Conservation (phyloP, 202 grass and related monocot species). For the Alloteropsis angusta region DNA sequence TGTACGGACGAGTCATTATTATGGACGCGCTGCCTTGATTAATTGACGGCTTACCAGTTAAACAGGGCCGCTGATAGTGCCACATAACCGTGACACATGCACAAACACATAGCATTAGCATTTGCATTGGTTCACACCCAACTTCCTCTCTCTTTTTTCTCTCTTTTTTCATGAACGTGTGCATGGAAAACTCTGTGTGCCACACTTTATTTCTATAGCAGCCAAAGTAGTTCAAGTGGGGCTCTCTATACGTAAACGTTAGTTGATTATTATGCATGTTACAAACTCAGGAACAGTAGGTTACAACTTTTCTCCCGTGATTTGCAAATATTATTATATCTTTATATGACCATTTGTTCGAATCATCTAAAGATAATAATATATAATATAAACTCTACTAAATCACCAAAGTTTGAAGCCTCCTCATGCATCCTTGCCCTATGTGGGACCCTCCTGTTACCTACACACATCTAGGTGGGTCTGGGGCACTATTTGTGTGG, state of each 20-base stretch:
- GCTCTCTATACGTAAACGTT: background rate
- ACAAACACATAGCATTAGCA: background rate
- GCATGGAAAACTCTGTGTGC: background rate
- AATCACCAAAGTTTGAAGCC: too few relatives aligned
- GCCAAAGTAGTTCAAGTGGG: background rate
- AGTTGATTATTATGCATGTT: background rate
- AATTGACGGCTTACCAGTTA: conserved; percentile 25
- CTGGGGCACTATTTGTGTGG: too few relatives aligned
- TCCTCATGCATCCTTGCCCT: too few relatives aligned
- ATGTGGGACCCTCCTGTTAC: too few relatives aligned
- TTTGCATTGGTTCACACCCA: background rate
- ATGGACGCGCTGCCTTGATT: background rate
- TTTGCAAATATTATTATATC: background rate
- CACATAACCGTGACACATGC: background rate
- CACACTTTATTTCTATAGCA: background rate
- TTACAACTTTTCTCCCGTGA: background rate
- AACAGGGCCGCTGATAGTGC: background rate
- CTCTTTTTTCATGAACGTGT: background rate
- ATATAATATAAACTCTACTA: too few relatives aligned
- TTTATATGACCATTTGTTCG: too few relatives aligned
- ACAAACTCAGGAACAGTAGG: background rate
- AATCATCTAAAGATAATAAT: too few relatives aligned
- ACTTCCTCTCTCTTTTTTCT: background rate
- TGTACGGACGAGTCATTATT: background rate
- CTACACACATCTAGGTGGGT: too few relatives aligned